Evolutionary conservation across 805 yeast species (phyloP), one percentile per base, ranked within the genome.

Genomic region (Peterozyma xylosa): DNA sequence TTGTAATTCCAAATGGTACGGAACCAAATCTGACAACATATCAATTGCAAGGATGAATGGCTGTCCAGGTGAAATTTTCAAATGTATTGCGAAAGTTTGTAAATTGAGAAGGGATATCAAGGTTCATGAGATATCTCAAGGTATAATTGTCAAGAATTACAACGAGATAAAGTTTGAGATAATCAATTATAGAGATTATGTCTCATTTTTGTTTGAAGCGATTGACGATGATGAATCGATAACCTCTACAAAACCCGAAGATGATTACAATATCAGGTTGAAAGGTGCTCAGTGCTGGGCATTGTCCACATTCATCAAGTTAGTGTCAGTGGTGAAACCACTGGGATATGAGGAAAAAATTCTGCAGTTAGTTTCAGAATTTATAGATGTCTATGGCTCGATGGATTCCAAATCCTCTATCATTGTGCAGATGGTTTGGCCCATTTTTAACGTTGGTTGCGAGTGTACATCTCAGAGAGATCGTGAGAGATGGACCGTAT

Each of bases 351-450:
- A 50, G 1, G 55, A 50, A 17, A 45, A 50, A 9, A 63, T 71
- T 13, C 56, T 50, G 52, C 64, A 56, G 34, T 57, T 51, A 53
- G 67, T 54, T 35, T 57, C 57, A 27, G 82, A 77, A 51, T 77
- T 77, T 50, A 67, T 76, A 4, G 59, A 64, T 11, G 67, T 68
- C 9, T 75, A 76, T 50, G 62, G 64, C 1, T 58, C 74, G 0
- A 60, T 77, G 68, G 68, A 72, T 14, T 56, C 71, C 1, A 53
- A 55, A 5, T 67, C 76, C 1, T 78, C 81, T 1, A 57, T 69
- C 15, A 71, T 73, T 5, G 75, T 80, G 4, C 82, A 77, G 51
- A 77, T 77, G 82, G 80, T 77, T 4, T 77, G 82, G 82, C 82
- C 82, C 0, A 62, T 76, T 2, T 74, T 71, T 52, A 72, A 72